Evolutionary conservation across 805 yeast species (phyloP), one percentile per base, ranked within the genome.

Genomic region (Metschnikowia noctiluminum): DNA sequence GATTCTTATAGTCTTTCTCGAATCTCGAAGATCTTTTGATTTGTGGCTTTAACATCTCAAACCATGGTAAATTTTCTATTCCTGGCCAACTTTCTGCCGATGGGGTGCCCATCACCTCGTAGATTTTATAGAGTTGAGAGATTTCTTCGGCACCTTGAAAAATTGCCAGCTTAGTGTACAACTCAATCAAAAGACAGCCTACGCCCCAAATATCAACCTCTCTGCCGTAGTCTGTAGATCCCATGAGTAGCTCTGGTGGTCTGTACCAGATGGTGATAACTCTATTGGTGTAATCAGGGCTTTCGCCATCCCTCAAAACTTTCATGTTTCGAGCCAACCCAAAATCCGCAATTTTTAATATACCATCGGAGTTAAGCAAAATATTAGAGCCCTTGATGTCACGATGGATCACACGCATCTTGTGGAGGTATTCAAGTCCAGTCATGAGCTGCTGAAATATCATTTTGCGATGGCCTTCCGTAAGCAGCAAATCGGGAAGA

Each of bases 161-260:
- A 1, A 85, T 71, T 0, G 98, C 96, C 31, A 70, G 69, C 54
- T 83, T 79, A 1, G 84, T 79, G 61, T 88, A 89, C 35, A 94
- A 65, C 64, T 94, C 98, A 28, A 89, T 78, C 51, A 94, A 70
- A 27, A 94, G 72, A 69, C 98, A 94, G 2, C 99, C 99, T 52
- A 89, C 84, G 0, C 98, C 97, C 99, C 99, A 94, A 56, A 89
- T 83, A 62, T 94, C 99, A 9, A 94, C 94, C 58, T 88, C 96
- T 37, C 89, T 70, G 0, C 91, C 94, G 66, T 94, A 94, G 50
- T 83, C 84, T 0, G 98, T 91, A 0, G 96, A 83, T 1, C 99
- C 99, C 49, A 94, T 67, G 35, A 94, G 70, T 31, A 94, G 75
- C 65, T 92, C 99, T 0, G 98, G 98, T 1, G 99, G 99, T 50